Conservation (phyloP, 768 basidiomycete genomes). For the Russula compacta region DNA sequence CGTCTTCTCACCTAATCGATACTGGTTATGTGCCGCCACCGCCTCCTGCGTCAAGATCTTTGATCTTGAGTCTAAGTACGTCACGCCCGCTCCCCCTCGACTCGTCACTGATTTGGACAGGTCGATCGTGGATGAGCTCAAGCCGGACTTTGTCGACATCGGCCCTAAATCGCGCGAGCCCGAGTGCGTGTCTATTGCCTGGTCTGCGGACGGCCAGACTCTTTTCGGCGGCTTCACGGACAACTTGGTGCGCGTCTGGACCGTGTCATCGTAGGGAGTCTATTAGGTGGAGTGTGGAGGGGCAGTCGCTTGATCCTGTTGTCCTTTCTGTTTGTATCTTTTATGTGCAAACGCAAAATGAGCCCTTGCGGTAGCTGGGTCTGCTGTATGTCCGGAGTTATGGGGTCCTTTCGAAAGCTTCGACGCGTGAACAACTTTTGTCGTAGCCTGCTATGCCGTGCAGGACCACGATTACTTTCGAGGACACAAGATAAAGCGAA, state of each 20-base stretch:
- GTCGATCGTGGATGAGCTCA: slow-evolving; percentile 98
- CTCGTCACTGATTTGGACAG: slow-evolving; percentile 30
- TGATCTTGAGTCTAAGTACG: slow-evolving; percentile 97
- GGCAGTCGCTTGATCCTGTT: slow-evolving; percentile 11
- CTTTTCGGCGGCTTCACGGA: slow-evolving; percentile 97
- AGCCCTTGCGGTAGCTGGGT: slow-evolving; percentile 12
- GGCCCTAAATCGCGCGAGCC: slow-evolving; percentile 65
- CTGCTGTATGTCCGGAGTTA: not conserved
- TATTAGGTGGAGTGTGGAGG: slow-evolving; percentile 9
- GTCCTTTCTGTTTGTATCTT: slow-evolving; percentile 20
- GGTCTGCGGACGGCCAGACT: slow-evolving; percentile 97
- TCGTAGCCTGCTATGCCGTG: too few relatives aligned
- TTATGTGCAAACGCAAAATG: slow-evolving; percentile 20
- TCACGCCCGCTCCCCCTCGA: slow-evolving; percentile 21
- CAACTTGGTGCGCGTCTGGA: slow-evolving; percentile 89
- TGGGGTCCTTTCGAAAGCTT: too few relatives aligned
- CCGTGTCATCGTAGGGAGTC: slow-evolving; percentile 47
- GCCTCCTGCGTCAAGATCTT: slow-evolving; percentile 98
- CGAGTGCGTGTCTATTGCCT: slow-evolving; percentile 94
- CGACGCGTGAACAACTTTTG: not conserved
- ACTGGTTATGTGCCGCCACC: slow-evolving; percentile 99
- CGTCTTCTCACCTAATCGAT: slow-evolving; percentile 99
- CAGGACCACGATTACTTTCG: not conserved
- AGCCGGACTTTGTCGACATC: slow-evolving; percentile 83
- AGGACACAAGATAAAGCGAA: not conserved